These are phyloP conservation scores for Paramecium primaurelia DNA, from an alignment of 73 alveolate species.

Conservation along the genomic window DNA sequence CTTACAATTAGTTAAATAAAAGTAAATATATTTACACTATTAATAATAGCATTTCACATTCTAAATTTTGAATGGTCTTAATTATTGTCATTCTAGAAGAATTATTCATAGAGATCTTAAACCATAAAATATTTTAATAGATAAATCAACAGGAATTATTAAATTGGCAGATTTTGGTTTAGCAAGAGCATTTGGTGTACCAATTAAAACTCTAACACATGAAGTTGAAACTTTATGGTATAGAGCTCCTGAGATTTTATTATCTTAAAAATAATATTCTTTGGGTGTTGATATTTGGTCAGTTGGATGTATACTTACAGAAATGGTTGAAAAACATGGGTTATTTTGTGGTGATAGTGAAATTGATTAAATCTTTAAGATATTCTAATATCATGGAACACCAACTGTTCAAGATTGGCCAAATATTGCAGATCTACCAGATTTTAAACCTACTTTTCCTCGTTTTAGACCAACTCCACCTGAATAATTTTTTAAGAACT, in stretches of 20 bases:
- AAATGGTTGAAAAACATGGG: constrained; percentile 88
- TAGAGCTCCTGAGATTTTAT: constrained; percentile 93
- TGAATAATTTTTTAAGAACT: constrained; percentile 61
- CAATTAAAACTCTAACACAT: constrained; percentile 86
- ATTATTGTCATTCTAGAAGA: constrained; percentile 81
- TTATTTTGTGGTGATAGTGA: constrained; percentile 95
- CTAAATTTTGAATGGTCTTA: constrained; percentile 79
- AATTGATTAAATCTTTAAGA: constrained; percentile 82
- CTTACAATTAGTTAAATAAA: constrained; percentile 49
- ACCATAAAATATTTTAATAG: constrained; percentile 84
- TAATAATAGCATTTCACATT: constrained; percentile 68
- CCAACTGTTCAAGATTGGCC: constrained; percentile 81
- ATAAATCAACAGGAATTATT: constrained; percentile 69
- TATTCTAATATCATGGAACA: constrained; percentile 86
- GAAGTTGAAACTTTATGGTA: constrained; percentile 97
- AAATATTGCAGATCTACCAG: constrained; percentile 72
- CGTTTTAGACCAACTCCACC: constrained; percentile 72
- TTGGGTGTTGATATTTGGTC: constrained; percentile 98
- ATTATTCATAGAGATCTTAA: constrained; percentile 86
- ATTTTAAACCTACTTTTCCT: constrained; percentile 82
- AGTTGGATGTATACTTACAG: constrained; percentile 97
- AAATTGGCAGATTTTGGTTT: constrained; percentile 94
- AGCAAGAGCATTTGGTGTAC: constrained; percentile 93
- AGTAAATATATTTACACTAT: neutral
- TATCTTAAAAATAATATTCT: constrained; percentile 79